Evolutionary conservation across 805 yeast species (phyloP).

Genomic region (Candida pseudoglaebosa): DNA sequence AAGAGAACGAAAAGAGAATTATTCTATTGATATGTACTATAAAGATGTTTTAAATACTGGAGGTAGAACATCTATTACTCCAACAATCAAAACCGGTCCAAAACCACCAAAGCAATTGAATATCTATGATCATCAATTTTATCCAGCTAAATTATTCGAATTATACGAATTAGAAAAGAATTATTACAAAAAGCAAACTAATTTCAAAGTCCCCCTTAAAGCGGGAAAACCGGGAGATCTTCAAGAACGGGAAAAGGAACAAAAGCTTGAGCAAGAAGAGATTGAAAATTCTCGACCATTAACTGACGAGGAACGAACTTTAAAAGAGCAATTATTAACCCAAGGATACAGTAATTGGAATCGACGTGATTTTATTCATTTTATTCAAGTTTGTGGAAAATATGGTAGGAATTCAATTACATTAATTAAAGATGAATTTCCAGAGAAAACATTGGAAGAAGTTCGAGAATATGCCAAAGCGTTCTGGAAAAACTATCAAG

Average conservation of each 20-base stretch:
- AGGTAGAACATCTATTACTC: constrained; percentile 42
- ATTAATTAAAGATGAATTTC: constrained; percentile 74
- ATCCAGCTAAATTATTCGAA: constrained; percentile 69
- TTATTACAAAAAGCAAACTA: constrained; percentile 64
- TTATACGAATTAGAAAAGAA: constrained; percentile 79
- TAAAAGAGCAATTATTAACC: constrained; percentile 52
- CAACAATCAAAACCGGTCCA: constrained; percentile 53
- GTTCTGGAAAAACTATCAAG: constrained; percentile 77
- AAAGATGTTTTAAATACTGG: constrained; percentile 77
- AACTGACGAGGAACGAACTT: constrained; percentile 73
- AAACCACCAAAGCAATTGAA: constrained; percentile 81
- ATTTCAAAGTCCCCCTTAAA: constrained; percentile 59
- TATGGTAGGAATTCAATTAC: constrained; percentile 74
- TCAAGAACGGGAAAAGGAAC: constrained; percentile 36
- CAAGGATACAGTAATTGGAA: constrained; percentile 83
- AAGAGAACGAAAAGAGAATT: constrained; percentile 79
- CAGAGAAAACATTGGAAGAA: constrained; percentile 77
- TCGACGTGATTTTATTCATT: constrained; percentile 81
- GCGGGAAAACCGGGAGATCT: constrained; percentile 44
- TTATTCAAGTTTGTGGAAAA: constrained; percentile 68
- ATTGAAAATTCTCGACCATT: constrained; percentile 75
- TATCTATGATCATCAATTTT: constrained; percentile 88
- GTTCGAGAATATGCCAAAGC: constrained; percentile 70
- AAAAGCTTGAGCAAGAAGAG: constrained; percentile 63
- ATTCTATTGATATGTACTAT: constrained; percentile 83